Conservation (phyloP, 371 early-diverging fungal species). For the Mortierella sp. region DNA sequence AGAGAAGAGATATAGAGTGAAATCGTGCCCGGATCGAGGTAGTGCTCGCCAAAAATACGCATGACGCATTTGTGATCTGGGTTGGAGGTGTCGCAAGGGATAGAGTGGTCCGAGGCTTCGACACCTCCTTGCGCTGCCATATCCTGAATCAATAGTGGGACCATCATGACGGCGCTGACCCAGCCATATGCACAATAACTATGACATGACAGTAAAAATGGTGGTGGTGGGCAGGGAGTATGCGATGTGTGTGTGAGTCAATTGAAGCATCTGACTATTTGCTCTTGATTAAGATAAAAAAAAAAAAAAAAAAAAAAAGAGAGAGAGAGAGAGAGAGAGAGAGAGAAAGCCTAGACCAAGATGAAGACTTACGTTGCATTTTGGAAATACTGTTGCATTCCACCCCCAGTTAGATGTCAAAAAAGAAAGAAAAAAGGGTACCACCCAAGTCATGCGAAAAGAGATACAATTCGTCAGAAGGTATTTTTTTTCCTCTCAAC, state of each 20-base stretch:
- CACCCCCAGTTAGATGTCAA: neutral
- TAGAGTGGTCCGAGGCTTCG: constrained; percentile 14
- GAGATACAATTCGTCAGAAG: too few species aligned
- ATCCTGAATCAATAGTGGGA: constrained; percentile 57
- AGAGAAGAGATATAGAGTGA: constrained; percentile 57
- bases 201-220: neutral
- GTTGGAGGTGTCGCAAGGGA: constrained; percentile 34
- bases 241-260: neutral
- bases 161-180: constrained; percentile 42
- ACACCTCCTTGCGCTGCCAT: constrained; percentile 51
- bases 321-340: neutral
- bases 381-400: constrained; percentile 44
- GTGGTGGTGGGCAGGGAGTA: neutral
- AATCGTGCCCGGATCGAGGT: constrained; percentile 61
- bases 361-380: constrained; percentile 36
- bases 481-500: too few species aligned
- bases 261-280: too few species aligned
- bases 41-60: constrained; percentile 54
- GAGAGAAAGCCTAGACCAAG: neutral
- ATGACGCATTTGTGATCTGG: constrained; percentile 55
- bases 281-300: too few species aligned
- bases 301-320: neutral
- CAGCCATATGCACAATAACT: constrained; percentile 49
- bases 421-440: neutral
- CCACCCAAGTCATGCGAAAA: too few species aligned